Evolutionary conservation across 495 filamentous ascomycete genomes (phyloP).

Genomic region (Xylaria bambusicola): DNA sequence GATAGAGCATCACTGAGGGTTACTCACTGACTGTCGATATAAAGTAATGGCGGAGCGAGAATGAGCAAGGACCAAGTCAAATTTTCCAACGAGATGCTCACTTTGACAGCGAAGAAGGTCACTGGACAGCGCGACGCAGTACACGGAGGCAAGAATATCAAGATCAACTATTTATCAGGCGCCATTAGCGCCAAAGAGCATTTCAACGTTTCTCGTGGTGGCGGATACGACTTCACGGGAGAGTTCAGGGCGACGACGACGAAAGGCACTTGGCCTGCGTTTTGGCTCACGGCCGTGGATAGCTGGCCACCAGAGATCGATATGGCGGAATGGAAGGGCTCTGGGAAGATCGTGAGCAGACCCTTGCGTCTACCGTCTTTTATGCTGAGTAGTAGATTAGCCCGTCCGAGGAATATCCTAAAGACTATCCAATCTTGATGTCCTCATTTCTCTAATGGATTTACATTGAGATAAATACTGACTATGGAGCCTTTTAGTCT

Average conservation of each 20-base stretch:
- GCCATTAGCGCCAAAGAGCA: constrained; percentile 51
- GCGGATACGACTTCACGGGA: constrained; percentile 54
- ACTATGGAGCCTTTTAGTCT: constrained; percentile 24
- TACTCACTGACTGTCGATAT: constrained; percentile 40
- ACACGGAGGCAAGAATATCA: constrained; percentile 49
- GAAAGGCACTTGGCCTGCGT: constrained; percentile 60
- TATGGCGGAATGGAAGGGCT: constrained; percentile 64
- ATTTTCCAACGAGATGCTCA: constrained; percentile 41
- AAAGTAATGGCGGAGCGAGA: constrained; percentile 56
- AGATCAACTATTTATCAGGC: constrained; percentile 57
- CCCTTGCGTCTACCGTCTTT: neutral
- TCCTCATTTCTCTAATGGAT: neutral
- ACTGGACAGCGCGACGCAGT: constrained; percentile 43
- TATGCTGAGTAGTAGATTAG: neutral
- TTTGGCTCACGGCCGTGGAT: constrained; percentile 63
- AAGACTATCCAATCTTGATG: too few relatives aligned
- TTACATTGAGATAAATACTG: neutral
- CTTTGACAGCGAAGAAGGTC: constrained; percentile 48
- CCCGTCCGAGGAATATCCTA: too few relatives aligned
- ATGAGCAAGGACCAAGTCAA: constrained; percentile 49
- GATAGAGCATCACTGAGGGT: neutral
- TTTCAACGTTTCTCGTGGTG: constrained; percentile 47
- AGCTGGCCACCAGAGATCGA: constrained; percentile 68
- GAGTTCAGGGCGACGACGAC: constrained; percentile 55
- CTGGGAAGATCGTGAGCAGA: constrained; percentile 48